These are phyloP conservation scores for Botrytis fragariae DNA, from an alignment of 2,329 filamentous ascomycete species.

Conservation along the genomic window DNA sequence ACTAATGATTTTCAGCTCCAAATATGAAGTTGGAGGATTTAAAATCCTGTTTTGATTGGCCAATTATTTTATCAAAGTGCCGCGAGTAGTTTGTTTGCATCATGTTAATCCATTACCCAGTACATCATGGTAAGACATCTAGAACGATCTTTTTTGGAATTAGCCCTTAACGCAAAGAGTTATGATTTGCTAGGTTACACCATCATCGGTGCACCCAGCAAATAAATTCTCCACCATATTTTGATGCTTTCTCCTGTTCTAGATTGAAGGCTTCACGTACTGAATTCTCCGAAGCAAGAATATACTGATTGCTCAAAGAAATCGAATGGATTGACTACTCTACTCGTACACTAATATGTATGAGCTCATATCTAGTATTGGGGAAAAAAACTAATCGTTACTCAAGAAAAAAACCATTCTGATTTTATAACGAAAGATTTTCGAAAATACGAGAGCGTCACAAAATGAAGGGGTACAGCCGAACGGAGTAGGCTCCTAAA, in stretches of 20 bases:
- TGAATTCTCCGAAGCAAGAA: not conserved
- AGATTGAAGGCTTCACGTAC: not conserved
- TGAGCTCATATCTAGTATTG: not conserved
- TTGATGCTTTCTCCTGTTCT: not conserved
- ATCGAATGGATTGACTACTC: not conserved
- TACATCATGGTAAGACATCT: conserved; percentile 10
- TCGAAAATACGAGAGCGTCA: not conserved
- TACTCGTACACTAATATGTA: not conserved
- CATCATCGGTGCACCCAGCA: not conserved
- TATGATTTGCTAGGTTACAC: conserved; percentile 4
- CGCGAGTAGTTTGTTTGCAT: not conserved
- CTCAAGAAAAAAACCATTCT: not conserved
- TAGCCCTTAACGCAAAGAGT: not conserved
- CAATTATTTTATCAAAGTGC: not conserved
- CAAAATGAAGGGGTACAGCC: conserved; percentile 5
- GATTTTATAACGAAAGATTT: not conserved
- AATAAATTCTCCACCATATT: not conserved
- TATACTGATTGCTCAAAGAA: not conserved
- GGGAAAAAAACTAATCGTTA: not conserved
- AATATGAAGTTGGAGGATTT: not conserved
- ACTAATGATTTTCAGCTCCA: not conserved
- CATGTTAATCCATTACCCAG: not conserved
- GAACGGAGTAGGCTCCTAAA: not conserved
- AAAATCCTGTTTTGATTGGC: not conserved
- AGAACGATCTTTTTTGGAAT: conserved; percentile 10